Percentiles rank a stretch among this genome's conserved stretches.
Conservation (phyloP, 2,329 filamentous ascomycete species). For the Aspergillus niger region DNA sequence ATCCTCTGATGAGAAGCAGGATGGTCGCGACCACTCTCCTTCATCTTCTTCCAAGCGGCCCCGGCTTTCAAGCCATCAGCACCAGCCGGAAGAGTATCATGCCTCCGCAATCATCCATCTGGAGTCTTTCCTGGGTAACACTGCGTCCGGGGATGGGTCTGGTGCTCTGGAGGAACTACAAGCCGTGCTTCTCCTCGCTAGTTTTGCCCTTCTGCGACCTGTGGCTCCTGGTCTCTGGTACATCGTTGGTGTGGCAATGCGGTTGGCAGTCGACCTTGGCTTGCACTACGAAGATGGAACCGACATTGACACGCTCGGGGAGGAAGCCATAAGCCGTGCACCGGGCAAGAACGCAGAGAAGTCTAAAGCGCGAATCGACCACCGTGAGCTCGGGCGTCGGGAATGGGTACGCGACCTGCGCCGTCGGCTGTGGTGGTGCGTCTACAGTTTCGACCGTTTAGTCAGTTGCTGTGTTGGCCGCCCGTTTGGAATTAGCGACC, state of each 20-base stretch:
- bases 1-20: constrained; percentile 27
- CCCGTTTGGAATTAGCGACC: constrained; percentile 93
- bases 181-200: constrained; percentile 85
- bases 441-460: constrained; percentile 91
- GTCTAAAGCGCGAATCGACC: constrained; percentile 45
- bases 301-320: constrained; percentile 55
- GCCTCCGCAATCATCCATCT: constrained; percentile 91
- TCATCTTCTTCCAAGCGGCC: constrained; percentile 46
- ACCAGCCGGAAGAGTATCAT: constrained; percentile 92
- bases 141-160: constrained; percentile 64
- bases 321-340: constrained; percentile 34
- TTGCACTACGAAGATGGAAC: constrained; percentile 89
- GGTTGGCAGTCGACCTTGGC: constrained; percentile 86
- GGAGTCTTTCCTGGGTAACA: constrained; percentile 76
- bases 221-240: constrained; percentile 96
- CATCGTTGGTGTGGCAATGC: constrained; percentile 89
- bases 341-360: constrained; percentile 25
- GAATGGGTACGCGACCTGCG: constrained; percentile 86
- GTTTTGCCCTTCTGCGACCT: constrained; percentile 86
- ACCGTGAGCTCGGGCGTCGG: constrained; percentile 65
- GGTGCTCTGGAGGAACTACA: constrained; percentile 91
- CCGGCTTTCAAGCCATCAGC: constrained; percentile 62
- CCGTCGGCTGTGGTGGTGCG: constrained; percentile 92
- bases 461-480: constrained; percentile 92
- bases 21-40: constrained; percentile 27